These are phyloP conservation scores for Colletotrichum tofieldiae DNA, from an alignment of 2,329 filamentous ascomycete species.

Conservation along the genomic window DNA sequence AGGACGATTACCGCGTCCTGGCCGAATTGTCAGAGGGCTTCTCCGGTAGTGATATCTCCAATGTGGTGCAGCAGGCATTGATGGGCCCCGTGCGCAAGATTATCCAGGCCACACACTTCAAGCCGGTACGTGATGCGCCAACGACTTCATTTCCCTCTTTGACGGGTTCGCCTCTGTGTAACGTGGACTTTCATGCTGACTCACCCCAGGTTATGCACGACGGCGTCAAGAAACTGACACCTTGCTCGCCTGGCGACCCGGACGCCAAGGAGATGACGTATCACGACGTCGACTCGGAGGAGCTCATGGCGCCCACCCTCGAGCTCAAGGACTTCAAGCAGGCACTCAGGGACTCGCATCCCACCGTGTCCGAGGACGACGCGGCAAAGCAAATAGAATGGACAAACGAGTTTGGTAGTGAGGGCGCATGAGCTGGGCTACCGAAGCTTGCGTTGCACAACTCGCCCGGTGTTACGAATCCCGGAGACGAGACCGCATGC, in stretches of 20 bases:
- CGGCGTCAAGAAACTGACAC: slow-evolving; percentile 79
- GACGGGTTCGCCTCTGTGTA: neutral
- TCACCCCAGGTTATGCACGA: slow-evolving; percentile 77
- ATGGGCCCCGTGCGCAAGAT: slow-evolving; percentile 99
- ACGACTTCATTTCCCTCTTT: neutral
- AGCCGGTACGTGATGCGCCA: slow-evolving; percentile 74
- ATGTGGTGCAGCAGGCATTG: slow-evolving; percentile 94
- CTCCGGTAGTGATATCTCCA: slow-evolving; percentile 95
- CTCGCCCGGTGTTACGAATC: neutral
- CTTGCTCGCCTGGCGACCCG: slow-evolving; percentile 92
- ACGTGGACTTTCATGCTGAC: slow-evolving; percentile 37
- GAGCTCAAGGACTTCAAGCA: slow-evolving; percentile 93
- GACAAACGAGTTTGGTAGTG: slow-evolving; percentile 96
- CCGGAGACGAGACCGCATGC: neutral
- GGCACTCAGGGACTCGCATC: slow-evolving; percentile 88
- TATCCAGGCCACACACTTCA: slow-evolving; percentile 97
- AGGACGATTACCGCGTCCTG: slow-evolving; percentile 84
- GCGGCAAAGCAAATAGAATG: slow-evolving; percentile 89
- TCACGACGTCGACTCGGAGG: slow-evolving; percentile 87
- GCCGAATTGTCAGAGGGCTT: slow-evolving; percentile 92
- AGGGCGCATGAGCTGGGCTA: slow-evolving; percentile 70
- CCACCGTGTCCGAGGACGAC: slow-evolving; percentile 92
- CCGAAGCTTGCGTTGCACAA: neutral
- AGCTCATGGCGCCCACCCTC: slow-evolving; percentile 88
- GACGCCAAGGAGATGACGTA: slow-evolving; percentile 95